These are phyloP conservation scores for Pseudonitzschia multiseries DNA, from an alignment of 108 stramenopile species.

Conservation along the genomic window DNA sequence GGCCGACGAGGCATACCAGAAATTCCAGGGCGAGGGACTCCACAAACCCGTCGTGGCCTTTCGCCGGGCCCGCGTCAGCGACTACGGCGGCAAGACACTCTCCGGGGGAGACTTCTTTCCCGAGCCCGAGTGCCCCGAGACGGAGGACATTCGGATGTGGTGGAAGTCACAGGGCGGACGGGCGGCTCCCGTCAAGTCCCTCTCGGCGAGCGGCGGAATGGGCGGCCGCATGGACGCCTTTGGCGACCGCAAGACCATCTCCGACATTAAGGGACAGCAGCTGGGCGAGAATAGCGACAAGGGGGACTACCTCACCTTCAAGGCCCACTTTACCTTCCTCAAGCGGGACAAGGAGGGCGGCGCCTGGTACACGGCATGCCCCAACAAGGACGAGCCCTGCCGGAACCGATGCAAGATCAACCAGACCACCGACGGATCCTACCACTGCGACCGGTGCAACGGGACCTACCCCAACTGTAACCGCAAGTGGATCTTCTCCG, in stretches of 20 bases:
- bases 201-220: slow-evolving; percentile 67
- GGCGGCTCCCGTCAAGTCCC: slow-evolving; percentile 50
- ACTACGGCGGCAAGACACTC: slow-evolving; percentile 84
- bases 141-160: slow-evolving; percentile 61
- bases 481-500: slow-evolving; percentile 89
- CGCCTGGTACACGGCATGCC: slow-evolving; percentile 96
- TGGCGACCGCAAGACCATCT: slow-evolving; percentile 69
- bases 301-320: slow-evolving; percentile 88
- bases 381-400: slow-evolving; percentile 84
- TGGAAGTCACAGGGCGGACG: slow-evolving; percentile 57
- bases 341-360: slow-evolving; percentile 91
- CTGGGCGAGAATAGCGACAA: slow-evolving; percentile 84
- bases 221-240: slow-evolving; percentile 58
- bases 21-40: slow-evolving; percentile 36
- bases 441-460: slow-evolving; percentile 83
- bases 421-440: slow-evolving; percentile 77
- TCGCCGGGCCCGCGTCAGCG: slow-evolving; percentile 82
- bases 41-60: slow-evolving; percentile 79
- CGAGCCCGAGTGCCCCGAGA: slow-evolving; percentile 58
- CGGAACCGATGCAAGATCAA: slow-evolving; percentile 84
- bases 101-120: slow-evolving; percentile 43
- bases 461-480: slow-evolving; percentile 70
- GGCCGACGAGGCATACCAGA: slow-evolving; percentile 40
- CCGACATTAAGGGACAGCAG: slow-evolving; percentile 79
- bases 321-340: slow-evolving; percentile 89